Evolutionary conservation across 2,329 filamentous ascomycete genomes (phyloP).

Genomic region (Arthrobotrys pseudoclavata): DNA sequence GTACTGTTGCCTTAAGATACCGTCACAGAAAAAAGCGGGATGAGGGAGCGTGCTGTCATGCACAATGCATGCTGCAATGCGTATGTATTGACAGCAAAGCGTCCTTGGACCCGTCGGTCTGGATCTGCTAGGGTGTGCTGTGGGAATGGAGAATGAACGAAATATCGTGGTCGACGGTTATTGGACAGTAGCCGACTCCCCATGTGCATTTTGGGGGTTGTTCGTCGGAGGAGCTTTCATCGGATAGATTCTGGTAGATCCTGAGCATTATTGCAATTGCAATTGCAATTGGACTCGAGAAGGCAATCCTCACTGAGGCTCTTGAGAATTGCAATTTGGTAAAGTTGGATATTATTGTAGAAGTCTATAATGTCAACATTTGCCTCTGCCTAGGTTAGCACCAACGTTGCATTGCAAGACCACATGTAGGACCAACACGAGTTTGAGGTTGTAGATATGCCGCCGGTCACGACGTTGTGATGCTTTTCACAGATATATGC

Average conservation of each 20-base stretch:
- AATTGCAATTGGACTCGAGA: not conserved
- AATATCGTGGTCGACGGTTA: slow-evolving; percentile 58
- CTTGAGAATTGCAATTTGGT: not conserved
- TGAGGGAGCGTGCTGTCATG: slow-evolving; percentile 40
- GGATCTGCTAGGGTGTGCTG: slow-evolving; percentile 39
- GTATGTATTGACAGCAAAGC: slow-evolving; percentile 61
- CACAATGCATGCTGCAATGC: slow-evolving; percentile 49
- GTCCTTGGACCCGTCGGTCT: slow-evolving; percentile 55
- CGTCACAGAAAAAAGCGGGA: not conserved
- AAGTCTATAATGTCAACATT: not conserved
- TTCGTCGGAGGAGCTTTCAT: slow-evolving; percentile 2
- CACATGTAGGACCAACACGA: not conserved
- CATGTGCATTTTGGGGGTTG: slow-evolving; percentile 27
- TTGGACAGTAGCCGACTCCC: slow-evolving; percentile 57
- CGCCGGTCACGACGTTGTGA: not conserved
- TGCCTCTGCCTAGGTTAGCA: not conserved
- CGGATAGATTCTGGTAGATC: slow-evolving; percentile 18
- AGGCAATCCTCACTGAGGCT: not conserved
- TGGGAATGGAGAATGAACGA: slow-evolving; percentile 50
- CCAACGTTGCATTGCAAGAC: not conserved
- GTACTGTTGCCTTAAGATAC: slow-evolving; percentile 28
- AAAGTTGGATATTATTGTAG: not conserved
- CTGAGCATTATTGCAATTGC: not conserved
- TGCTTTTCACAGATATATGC: not conserved
- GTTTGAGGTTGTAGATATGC: not conserved